Evolutionary conservation across 805 yeast species (phyloP), one percentile per base, ranked within the genome.

Genomic region (Candida yuanshanica): DNA sequence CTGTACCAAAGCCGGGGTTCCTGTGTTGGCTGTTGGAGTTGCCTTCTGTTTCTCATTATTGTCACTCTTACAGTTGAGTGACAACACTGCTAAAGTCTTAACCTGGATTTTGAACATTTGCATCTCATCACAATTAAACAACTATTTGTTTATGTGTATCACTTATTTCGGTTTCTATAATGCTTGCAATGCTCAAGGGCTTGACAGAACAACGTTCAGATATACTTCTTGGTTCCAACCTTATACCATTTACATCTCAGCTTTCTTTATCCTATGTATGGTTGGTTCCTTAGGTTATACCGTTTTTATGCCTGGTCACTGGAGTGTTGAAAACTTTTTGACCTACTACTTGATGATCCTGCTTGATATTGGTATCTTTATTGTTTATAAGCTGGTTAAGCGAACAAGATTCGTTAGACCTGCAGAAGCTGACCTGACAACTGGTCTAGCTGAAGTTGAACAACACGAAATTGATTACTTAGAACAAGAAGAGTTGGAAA

Each of bases 301-400:
- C 3, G 82, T 77, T 1, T 85, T 87, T 61, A 59, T 81, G 46
- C 81, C 82, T n/a, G 85, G 83, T 11, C 51, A 63, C 41, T 86
- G 91, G 87, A 58, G 67, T 14, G 70, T 72, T 20, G 71, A 77
- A 48, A 65, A 70, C 23, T 86, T 86, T 62, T 66, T 84, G 51
- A 83, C 78, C 57, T 75, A 74, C 52, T 86, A 86, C 57, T 68
- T 87, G 49, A 83, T 83, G 87, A 69, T 83, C 10, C 80, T 84
- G 39, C 53, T 78, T 35, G 70, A 69, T 37, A 54, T 77, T 22
- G 68, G 50, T 2, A 60, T 76, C 7, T 79, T 61, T 47, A 18
- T 73, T 8, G 60, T 58, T 29, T 77, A 81, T 69, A 79, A 80
- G 51, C 33, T 77, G 8, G 40, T 65, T 44, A 66, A 64, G 41